A percentile compares a stretch with the other conserved stretches of the same genome.
phyloP scores from a whole-genome alignment of 495 filamentous ascomycete species.

The Penicillium ochrochloron region DNA sequence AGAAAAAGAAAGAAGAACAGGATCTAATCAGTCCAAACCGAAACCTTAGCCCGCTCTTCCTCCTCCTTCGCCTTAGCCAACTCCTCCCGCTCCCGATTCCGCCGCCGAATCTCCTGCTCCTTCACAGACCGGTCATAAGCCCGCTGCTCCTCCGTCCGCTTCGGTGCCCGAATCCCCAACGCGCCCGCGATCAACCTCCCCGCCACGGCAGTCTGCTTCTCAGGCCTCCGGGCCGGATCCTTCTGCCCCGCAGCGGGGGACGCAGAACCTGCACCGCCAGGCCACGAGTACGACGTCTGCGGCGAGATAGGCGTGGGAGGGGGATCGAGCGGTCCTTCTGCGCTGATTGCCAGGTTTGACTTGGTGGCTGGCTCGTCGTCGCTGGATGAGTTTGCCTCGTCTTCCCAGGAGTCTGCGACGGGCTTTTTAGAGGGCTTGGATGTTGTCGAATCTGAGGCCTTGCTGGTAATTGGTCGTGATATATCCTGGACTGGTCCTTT shows the following conservation, averaged over 20 bases:
- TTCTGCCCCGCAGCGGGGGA: constrained; percentile 31
- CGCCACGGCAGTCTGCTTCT: constrained; percentile 92
- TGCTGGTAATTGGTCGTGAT: constrained; percentile 28
- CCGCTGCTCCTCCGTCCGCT: constrained; percentile 82
- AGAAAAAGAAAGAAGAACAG: neutral
- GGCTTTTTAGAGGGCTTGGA: constrained; percentile 38
- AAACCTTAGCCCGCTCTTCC: constrained; percentile 69
- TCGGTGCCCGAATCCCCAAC: constrained; percentile 79
- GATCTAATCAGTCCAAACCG: constrained; percentile 80
- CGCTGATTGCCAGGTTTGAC: constrained; percentile 30
- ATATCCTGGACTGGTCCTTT: constrained; percentile 44
- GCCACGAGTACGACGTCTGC: constrained; percentile 42
- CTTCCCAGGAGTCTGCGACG: constrained; percentile 86
- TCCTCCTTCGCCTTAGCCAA: constrained; percentile 66
- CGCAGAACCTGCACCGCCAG: constrained; percentile 6
- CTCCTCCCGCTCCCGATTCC: constrained; percentile 73
- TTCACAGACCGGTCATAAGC: constrained; percentile 84
- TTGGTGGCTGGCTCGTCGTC: constrained; percentile 38
- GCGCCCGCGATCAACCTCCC: constrained; percentile 88
- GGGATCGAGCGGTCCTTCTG: constrained; percentile 54
- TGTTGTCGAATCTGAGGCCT: constrained; percentile 21
- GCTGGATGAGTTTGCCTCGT: constrained; percentile 58
- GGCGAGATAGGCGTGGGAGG: constrained; percentile 65
- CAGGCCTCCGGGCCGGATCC: constrained; percentile 59
- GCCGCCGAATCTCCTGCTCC: constrained; percentile 80